Percentiles rank a stretch among this genome's conserved stretches.
phyloP scores from a whole-genome alignment of 2,329 filamentous ascomycete species.

The Paecilomyces sp. region DNA sequence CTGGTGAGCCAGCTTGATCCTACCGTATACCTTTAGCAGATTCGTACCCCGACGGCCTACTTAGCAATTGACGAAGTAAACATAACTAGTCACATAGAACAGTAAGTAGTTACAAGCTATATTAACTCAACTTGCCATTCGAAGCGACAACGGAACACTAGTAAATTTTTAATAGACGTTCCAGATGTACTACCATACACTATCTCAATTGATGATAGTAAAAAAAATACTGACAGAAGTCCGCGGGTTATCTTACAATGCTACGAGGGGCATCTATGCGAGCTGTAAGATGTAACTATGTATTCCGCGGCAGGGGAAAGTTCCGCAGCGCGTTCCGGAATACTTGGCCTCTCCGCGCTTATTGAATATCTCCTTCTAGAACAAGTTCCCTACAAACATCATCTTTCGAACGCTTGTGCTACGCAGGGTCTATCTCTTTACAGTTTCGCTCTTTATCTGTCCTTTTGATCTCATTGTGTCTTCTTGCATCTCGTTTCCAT shows the following conservation, averaged over 20 bases:
- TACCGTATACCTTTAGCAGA: background rate
- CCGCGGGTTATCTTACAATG: too few species aligned
- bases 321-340: slow-evolving; percentile 2
- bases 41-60: too few species aligned
- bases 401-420: background rate
- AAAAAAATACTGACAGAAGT: too few species aligned
- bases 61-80: too few species aligned
- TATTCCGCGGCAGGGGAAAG: background rate
- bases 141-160: too few species aligned
- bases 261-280: background rate
- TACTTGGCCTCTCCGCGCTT: slow-evolving; percentile 11
- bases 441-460: background rate
- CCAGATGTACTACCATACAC: too few species aligned
- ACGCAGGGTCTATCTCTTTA: background rate
- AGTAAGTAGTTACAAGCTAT: too few species aligned
- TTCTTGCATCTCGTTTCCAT: slow-evolving; percentile 3
- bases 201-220: too few species aligned
- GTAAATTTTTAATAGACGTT: too few species aligned
- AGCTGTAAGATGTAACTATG: background rate
- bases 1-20: background rate
- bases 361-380: background rate
- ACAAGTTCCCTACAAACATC: background rate
- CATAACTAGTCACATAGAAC: too few species aligned
- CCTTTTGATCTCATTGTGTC: slow-evolving; percentile 2
- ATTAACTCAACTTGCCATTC: too few species aligned